phyloP scores from a whole-genome alignment of 139 green algal genomes.

The Tetradesmus obliquus region DNA sequence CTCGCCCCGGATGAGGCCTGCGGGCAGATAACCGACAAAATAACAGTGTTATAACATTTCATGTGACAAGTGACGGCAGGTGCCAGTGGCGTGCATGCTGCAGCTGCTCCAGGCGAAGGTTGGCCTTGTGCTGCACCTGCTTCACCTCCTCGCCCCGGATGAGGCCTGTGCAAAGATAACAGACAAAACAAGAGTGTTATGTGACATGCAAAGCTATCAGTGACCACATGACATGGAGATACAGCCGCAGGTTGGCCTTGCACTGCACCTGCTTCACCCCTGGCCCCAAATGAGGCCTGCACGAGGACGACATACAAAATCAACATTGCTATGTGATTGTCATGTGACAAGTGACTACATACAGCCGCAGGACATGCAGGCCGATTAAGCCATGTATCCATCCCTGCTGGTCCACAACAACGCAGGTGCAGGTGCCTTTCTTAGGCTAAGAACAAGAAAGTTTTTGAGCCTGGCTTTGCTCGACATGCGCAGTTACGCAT shows the following conservation, averaged over 20 bases:
- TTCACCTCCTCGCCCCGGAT: not conserved
- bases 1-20: conserved; percentile 23
- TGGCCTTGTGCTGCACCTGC: not conserved
- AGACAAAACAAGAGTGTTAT: not conserved
- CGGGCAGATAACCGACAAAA: not conserved
- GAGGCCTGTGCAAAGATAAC: not conserved
- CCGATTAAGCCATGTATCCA: too few species aligned
- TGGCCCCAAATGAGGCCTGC: conserved; percentile 23
- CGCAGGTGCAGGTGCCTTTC: not conserved
- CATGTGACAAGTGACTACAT: not conserved
- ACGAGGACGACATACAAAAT: not conserved
- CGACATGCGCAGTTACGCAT: too few species aligned
- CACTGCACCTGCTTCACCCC: not conserved
- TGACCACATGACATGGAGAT: not conserved
- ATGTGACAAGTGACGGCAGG: not conserved
- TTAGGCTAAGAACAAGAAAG: not conserved
- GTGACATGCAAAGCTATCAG: not conserved
- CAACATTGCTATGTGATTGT: not conserved
- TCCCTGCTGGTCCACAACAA: too few species aligned
- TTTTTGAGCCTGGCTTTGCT: not conserved
- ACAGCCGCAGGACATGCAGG: too few species aligned
- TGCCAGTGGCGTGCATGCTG: conserved; percentile 15
- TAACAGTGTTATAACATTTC: not conserved
- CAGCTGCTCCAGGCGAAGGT: not conserved
- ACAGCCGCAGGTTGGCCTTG: not conserved